Percentiles rank a stretch among this genome's conserved stretches.
Evolutionary conservation across 257 asterid genomes (phyloP).

Genomic region (Lycium barbarum): DNA sequence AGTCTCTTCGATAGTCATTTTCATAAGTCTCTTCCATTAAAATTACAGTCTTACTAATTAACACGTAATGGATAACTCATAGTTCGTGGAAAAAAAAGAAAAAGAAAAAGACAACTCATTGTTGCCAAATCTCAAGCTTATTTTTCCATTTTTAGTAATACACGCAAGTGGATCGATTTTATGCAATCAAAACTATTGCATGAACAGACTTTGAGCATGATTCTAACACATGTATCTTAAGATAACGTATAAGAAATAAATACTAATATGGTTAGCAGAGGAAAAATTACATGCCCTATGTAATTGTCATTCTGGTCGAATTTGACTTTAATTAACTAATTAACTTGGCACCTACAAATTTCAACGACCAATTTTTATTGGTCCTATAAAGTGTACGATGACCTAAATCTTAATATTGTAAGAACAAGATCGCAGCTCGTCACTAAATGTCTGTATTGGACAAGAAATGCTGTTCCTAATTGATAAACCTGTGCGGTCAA

Average conservation of each 20-base stretch:
- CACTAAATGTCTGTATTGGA: background rate
- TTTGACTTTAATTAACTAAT: too few relatives aligned
- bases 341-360: background rate
- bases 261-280: background rate
- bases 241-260: background rate
- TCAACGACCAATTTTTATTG: background rate
- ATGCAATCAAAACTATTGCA: background rate
- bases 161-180: slow-evolving; percentile 11
- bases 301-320: too few relatives aligned
- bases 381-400: background rate
- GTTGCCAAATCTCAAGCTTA: background rate
- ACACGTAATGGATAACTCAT: slow-evolving; percentile 4
- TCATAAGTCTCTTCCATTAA: background rate
- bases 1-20: background rate
- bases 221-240: background rate
- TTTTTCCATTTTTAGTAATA: background rate
- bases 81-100: background rate
- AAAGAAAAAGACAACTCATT: background rate
- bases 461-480: background rate
- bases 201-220: background rate
- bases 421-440: too few relatives aligned
- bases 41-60: background rate
- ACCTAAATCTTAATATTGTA: too few relatives aligned
- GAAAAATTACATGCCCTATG: too few relatives aligned
- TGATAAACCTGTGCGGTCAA: background rate